Evolutionary conservation across 1,284 basidiomycete species (phyloP).

Genomic region (Apiotrichum porosum): DNA sequence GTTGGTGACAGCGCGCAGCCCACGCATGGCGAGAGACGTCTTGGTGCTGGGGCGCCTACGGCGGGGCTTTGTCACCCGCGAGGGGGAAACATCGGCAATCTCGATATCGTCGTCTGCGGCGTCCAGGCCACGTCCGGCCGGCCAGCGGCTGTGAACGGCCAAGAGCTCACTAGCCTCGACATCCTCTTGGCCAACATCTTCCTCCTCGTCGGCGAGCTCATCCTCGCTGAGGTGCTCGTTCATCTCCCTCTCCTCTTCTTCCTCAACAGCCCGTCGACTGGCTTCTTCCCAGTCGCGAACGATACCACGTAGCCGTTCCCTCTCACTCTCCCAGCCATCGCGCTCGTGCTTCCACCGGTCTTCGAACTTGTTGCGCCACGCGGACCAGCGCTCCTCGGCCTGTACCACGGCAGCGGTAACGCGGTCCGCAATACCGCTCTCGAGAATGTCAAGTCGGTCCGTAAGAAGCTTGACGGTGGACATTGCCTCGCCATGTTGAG

Average conservation of each 20-base stretch:
- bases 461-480: slow-evolving; percentile 72
- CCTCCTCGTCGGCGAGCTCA: slow-evolving; percentile 32
- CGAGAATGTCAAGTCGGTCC: slow-evolving; percentile 51
- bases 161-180: slow-evolving; percentile 16
- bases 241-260: slow-evolving; percentile 47
- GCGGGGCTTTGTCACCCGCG: slow-evolving; percentile 16
- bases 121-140: neutral
- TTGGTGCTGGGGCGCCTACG: slow-evolving; percentile 34
- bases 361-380: slow-evolving; percentile 57
- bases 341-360: slow-evolving; percentile 71
- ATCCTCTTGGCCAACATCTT: slow-evolving; percentile 18
- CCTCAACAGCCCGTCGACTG: slow-evolving; percentile 50
- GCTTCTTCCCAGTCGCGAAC: slow-evolving; percentile 76
- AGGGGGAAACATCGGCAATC: neutral
- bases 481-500: slow-evolving; percentile 73
- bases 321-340: slow-evolving; percentile 75
- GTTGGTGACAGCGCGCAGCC: slow-evolving; percentile 27
- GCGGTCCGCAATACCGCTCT: slow-evolving; percentile 50
- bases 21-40: slow-evolving; percentile 31
- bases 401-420: slow-evolving; percentile 53
- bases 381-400: slow-evolving; percentile 68
- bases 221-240: slow-evolving; percentile 42
- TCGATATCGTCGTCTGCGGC: neutral
- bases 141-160: slow-evolving; percentile 13
- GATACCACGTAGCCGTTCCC: slow-evolving; percentile 67